Conservation (phyloP, 768 basidiomycete species). For the Amyloporia xantha region DNA sequence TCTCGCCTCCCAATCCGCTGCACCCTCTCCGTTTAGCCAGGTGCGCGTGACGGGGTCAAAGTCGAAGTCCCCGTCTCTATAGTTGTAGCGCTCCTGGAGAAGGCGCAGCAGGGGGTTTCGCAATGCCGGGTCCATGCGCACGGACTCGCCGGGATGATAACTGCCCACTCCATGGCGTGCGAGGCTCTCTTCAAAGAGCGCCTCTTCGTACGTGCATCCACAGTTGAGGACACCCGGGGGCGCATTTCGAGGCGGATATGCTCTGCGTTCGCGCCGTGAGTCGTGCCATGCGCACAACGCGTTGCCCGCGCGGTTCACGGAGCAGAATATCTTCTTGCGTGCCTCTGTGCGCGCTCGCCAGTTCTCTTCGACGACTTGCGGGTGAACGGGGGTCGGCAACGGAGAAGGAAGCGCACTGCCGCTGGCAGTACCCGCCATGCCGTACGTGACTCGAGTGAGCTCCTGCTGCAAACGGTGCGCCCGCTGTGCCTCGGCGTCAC, state of each 20-base stretch:
- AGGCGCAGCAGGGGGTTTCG: conserved; percentile 74
- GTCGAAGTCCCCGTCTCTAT: conserved; percentile 84
- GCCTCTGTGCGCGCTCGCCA: conserved; percentile 75
- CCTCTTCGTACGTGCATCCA: conserved; percentile 79
- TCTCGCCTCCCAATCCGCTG: conserved; percentile 55
- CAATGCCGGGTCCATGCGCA: conserved; percentile 85
- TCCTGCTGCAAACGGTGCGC: conserved; percentile 42
- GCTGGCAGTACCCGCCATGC: conserved; percentile 12
- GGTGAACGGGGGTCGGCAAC: conserved; percentile 30
- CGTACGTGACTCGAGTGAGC: conserved; percentile 25
- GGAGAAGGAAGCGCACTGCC: conserved; percentile 23
- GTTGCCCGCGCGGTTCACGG: conserved; percentile 81
- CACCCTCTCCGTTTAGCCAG: conserved; percentile 67
- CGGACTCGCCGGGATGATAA: conserved; percentile 77
- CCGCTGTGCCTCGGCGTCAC: conserved; percentile 42
- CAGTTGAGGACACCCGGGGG: conserved; percentile 77
- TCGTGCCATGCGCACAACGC: conserved; percentile 90
- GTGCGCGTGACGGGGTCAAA: conserved; percentile 53
- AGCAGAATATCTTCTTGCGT: conserved; percentile 66
- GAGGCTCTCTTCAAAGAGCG: conserved; percentile 81
- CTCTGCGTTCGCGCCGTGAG: conserved; percentile 75
- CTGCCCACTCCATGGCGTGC: conserved; percentile 73
- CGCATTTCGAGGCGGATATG: conserved; percentile 73
- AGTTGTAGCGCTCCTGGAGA: conserved; percentile 65
- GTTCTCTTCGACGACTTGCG: conserved; percentile 43